Base-by-base conservation (phyloP, 495 filamentous ascomycete species). In the Astrocystis sublimbata region DNA sequence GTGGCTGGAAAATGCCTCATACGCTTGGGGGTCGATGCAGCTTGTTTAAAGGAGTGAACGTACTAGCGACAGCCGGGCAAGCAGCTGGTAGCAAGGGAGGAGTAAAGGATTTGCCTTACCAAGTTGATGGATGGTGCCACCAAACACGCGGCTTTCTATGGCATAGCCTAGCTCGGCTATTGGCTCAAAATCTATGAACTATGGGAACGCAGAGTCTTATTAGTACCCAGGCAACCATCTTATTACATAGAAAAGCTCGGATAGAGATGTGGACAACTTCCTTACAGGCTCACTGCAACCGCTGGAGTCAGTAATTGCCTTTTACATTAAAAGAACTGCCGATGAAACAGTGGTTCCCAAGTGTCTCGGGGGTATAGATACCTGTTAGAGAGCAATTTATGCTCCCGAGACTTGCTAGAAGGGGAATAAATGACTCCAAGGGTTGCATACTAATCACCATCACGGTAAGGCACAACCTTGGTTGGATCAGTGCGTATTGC, bases 151-250 rank as follows among this genome's bases (percentile, higher is more conserved):
- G 19, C 35, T 28, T 35, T 31, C 30, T n/a, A 52, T 35, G 13
- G 28, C 49, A 17, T 33, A 52, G 26, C 49, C 49, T 21, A 52
- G 3, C 30, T 52, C 49, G 49, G 49, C 28, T 35, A 52, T 35
- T 19, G 19, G 19, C 12, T 35, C 30, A 52, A 52, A 52, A 52
- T 52, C 49, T 35, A 52, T 35, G 10, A 52, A 52, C 49, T 52
- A 15, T 23, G 49, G 19, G n/a, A 33, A 52, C 12, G 4, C 10
- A 43, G 21, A 21, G 21, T 21, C 12, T 33, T 21, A 23, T 52
- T 4, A 52, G 49, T 30, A 4, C n/a, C 35, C 7, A 30, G n/a
- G 13, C 17, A 19, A 10, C 30, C 21, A 10, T 35, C 13, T 19
- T 47, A 28, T 28, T 19, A 1, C 5, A 33, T 51, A 1, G 12